Conservation (phyloP, 352 stramenopile species). For the Globisporangium lucens region DNA sequence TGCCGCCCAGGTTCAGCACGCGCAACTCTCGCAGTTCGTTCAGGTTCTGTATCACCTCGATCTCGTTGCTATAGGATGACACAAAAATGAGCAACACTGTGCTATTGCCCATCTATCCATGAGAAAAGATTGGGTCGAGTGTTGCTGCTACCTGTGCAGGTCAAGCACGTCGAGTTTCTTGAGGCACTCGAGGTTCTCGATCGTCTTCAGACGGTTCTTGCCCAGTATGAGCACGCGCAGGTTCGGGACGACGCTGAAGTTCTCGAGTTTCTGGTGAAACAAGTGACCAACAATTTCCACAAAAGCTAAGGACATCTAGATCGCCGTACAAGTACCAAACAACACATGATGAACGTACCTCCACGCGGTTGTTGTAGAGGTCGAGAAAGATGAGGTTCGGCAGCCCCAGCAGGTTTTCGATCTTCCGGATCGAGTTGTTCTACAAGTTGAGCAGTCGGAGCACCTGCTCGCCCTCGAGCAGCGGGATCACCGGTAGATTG, state of each 20-base stretch:
- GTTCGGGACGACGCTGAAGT: constrained; percentile 77
- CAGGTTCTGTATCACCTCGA: constrained; percentile 84
- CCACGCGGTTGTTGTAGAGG: constrained; percentile 91
- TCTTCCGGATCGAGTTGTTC: constrained; percentile 87
- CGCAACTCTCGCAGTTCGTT: constrained; percentile 82
- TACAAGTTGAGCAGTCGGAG: constrained; percentile 90
- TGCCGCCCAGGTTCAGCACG: constrained; percentile 91
- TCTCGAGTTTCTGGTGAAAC: constrained; percentile 55
- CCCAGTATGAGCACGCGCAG: constrained; percentile 92
- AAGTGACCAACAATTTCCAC: not conserved
- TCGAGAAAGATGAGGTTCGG: constrained; percentile 92
- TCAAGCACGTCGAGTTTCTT: constrained; percentile 92
- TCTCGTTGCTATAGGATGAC: constrained; percentile 69
- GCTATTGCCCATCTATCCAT: too few species aligned
- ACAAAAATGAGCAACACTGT: not conserved
- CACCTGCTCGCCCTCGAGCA: constrained; percentile 88
- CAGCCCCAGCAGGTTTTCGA: constrained; percentile 82
- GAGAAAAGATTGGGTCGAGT: too few species aligned
- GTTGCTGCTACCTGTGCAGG: constrained; percentile 54
- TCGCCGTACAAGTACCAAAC: too few species aligned
- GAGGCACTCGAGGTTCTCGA: constrained; percentile 83
- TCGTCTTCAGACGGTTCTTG: constrained; percentile 79
- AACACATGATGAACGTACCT: constrained; percentile 28
- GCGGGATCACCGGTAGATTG: constrained; percentile 69
- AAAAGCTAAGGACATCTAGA: not conserved